phyloP scores from a whole-genome alignment of 169 alveolate genomes.

The Cryptosporidium baileyi region DNA sequence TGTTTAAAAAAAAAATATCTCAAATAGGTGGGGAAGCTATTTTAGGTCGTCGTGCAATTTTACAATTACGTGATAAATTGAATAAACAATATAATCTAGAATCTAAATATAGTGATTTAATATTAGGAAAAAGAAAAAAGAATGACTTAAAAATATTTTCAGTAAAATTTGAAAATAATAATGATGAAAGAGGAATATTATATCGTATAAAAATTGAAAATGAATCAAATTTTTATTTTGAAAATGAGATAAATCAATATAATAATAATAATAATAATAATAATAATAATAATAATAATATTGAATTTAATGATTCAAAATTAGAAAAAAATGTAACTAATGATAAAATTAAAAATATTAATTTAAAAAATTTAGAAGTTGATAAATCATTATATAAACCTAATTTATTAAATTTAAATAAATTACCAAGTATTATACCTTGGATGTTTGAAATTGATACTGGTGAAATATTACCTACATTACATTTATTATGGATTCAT shows the following conservation, averaged over 20 bases:
- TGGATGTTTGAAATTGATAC: conserved; percentile 24
- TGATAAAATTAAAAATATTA: not conserved
- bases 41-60: conserved; percentile 17
- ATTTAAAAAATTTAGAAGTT: not conserved
- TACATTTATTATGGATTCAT: conserved; percentile 57
- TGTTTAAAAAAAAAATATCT: conserved; percentile 17
- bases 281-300: not conserved
- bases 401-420: not conserved
- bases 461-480: conserved; percentile 16
- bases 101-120: not conserved
- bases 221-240: not conserved
- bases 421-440: conserved; percentile 17
- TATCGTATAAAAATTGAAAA: conserved; percentile 9
- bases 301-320: no score
- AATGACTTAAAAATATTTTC: conserved; percentile 9
- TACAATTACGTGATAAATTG: conserved; percentile 12
- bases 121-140: conserved; percentile 45
- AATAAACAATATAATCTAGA: conserved; percentile 1
- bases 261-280: not conserved
- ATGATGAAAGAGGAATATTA: conserved; percentile 6
- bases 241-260: not conserved
- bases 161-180: conserved; percentile 4
- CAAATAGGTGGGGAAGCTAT: conserved; percentile 28
- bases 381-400: no score
- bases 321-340: not conserved